Evolutionary conservation across 2,329 filamentous ascomycete species (phyloP).

Genomic region (Penicillium sp.): DNA sequence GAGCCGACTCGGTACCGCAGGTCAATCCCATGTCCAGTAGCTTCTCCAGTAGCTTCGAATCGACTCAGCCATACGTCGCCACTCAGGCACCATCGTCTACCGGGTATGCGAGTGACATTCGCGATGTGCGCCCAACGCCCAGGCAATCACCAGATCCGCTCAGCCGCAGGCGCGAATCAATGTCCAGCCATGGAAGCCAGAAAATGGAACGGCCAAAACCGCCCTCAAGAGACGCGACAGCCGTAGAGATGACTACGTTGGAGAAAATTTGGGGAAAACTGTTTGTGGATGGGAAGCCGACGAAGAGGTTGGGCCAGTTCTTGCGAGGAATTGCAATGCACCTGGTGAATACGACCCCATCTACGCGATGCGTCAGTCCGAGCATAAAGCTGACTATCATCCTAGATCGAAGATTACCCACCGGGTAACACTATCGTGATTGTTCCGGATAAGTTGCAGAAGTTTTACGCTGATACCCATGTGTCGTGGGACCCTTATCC

Average conservation of each 20-base stretch:
- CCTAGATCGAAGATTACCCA: constrained; percentile 69
- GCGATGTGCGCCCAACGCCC: constrained; percentile 28
- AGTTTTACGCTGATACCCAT: constrained; percentile 71
- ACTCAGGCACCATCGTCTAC: constrained; percentile 9
- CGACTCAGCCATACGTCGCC: constrained; percentile 28
- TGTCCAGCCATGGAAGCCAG: constrained; percentile 41
- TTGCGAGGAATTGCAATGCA: constrained; percentile 73
- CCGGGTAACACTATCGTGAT: constrained; percentile 72
- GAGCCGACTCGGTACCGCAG: constrained; percentile 27
- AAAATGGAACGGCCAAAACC: constrained; percentile 43
- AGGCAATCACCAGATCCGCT: constrained; percentile 28
- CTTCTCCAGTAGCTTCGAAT: constrained; percentile 16
- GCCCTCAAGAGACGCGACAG: constrained; percentile 44
- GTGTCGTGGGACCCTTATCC: constrained; percentile 68
- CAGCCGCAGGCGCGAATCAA: constrained; percentile 38
- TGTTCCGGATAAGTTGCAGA: constrained; percentile 72
- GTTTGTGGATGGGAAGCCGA: constrained; percentile 71
- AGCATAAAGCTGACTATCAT: background rate
- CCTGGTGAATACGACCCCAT: constrained; percentile 56
- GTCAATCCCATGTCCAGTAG: constrained; percentile 18
- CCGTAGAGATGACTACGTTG: constrained; percentile 59
- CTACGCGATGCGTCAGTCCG: background rate
- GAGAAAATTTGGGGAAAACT: constrained; percentile 77
- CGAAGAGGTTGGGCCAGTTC: constrained; percentile 69
- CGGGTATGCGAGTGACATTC: constrained; percentile 28